Conservation (phyloP, 371 early-diverging fungal genomes). For the Modicella reniformis region DNA sequence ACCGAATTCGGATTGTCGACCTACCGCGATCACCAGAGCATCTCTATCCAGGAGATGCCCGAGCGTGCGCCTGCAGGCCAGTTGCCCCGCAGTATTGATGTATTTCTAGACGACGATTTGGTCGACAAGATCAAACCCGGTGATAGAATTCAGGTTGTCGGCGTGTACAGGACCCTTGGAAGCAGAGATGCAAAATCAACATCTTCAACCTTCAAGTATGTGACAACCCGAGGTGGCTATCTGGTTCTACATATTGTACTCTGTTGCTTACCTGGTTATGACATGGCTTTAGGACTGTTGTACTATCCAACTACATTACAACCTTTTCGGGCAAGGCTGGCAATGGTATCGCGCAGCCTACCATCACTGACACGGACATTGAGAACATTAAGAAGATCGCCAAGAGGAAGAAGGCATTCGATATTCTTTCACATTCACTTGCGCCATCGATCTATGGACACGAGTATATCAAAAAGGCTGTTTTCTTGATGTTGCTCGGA, state of each 20-base stretch:
- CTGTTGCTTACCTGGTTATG: background rate
- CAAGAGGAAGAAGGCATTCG: slow-evolving; percentile 78
- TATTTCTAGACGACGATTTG: slow-evolving; percentile 97
- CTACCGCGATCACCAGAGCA: slow-evolving; percentile 96
- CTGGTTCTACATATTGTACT: background rate
- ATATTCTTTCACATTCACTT: slow-evolving; percentile 86
- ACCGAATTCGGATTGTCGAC: slow-evolving; percentile 96
- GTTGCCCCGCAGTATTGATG: slow-evolving; percentile 95
- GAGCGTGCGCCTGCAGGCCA: slow-evolving; percentile 98
- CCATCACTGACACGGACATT: slow-evolving; percentile 83
- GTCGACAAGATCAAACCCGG: slow-evolving; percentile 98
- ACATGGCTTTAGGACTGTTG: slow-evolving; percentile 76
- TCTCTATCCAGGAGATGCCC: slow-evolving; percentile 99
- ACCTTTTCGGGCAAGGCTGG: slow-evolving; percentile 83
- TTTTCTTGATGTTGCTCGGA: slow-evolving; percentile 93
- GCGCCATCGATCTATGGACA: slow-evolving; percentile 99
- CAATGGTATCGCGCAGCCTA: slow-evolving; percentile 65
- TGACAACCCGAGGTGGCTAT: background rate
- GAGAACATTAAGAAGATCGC: slow-evolving; percentile 84
- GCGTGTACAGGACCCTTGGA: slow-evolving; percentile 93
- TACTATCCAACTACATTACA: slow-evolving; percentile 92
- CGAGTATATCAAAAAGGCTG: slow-evolving; percentile 95
- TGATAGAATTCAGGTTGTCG: slow-evolving; percentile 96
- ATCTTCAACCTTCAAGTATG: slow-evolving; percentile 85
- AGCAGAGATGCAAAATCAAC: slow-evolving; percentile 78